Evolutionary conservation across 1,284 basidiomycete species (phyloP).

Genomic region (Marasmius oreades): DNA sequence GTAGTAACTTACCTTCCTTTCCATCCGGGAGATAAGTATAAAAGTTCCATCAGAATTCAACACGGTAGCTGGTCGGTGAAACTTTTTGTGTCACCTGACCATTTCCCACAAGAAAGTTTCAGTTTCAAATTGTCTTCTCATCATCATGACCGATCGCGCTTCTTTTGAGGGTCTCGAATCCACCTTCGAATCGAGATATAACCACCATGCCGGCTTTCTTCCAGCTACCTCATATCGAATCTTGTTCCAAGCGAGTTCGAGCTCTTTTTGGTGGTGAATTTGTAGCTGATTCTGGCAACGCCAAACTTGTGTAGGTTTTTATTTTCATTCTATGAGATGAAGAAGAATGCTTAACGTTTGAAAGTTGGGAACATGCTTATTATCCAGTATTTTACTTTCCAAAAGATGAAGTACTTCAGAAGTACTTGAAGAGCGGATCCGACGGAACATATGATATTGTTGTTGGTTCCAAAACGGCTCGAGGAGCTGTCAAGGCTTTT

Average conservation of each 20-base stretch:
- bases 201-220: slow-evolving; percentile 30
- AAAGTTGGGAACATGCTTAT: slow-evolving; percentile 53
- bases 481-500: slow-evolving; percentile 40
- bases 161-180: too few species aligned
- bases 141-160: too few species aligned
- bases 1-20: too few species aligned
- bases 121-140: too few species aligned
- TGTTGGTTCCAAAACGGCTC: slow-evolving; percentile 35
- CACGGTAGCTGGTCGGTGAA: too few species aligned
- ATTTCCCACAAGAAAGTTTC: too few species aligned
- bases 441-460: slow-evolving; percentile 44
- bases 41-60: too few species aligned
- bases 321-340: neutral
- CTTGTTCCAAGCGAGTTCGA: slow-evolving; percentile 47
- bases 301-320: slow-evolving; percentile 56
- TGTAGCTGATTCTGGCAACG: slow-evolving; percentile 49
- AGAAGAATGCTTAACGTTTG: neutral
- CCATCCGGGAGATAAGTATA: too few species aligned
- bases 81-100: too few species aligned
- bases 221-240: slow-evolving; percentile 37
- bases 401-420: slow-evolving; percentile 34
- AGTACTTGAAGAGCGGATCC: slow-evolving; percentile 6
- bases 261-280: slow-evolving; percentile 49
- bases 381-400: slow-evolving; percentile 58
- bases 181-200: neutral